Percentiles rank a stretch among this genome's conserved stretches.
Conservation (phyloP, 768 basidiomycete species). For the Auriscalpium vulgare region DNA sequence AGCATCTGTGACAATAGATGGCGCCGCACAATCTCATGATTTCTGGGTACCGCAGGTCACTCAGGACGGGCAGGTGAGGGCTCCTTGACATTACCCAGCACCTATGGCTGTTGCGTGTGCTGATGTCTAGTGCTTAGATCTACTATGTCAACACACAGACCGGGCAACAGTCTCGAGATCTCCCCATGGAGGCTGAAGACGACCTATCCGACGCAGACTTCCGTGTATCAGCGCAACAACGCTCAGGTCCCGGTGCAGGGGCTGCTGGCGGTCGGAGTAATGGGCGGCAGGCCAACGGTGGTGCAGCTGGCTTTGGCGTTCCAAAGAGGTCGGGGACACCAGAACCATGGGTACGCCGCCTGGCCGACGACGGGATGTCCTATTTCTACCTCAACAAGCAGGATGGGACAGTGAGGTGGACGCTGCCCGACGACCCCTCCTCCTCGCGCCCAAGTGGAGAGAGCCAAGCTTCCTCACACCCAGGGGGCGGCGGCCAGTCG, state of each 20-base stretch:
- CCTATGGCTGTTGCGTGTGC: not conserved
- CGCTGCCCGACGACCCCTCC: conserved; percentile 41
- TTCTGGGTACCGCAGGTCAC: conserved; percentile 91
- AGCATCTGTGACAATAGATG: conserved; percentile 20
- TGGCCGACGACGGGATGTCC: conserved; percentile 76
- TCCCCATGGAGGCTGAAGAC: conserved; percentile 69
- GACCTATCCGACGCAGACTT: conserved; percentile 58
- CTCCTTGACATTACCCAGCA: conserved; percentile 1
- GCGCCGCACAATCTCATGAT: conserved; percentile 48
- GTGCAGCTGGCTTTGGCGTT: conserved; percentile 49
- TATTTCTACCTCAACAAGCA: conserved; percentile 73
- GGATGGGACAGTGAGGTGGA: conserved; percentile 64
- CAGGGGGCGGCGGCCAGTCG: not conserved
- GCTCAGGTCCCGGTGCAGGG: conserved; percentile 47
- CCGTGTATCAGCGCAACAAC: conserved; percentile 47
- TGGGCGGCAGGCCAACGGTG: conserved; percentile 4
- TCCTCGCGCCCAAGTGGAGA: conserved; percentile 2
- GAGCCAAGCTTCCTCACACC: not conserved
- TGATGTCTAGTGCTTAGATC: conserved; percentile 47
- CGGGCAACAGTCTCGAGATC: conserved; percentile 72
- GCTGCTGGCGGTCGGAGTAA: conserved; percentile 27
- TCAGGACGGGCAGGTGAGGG: conserved; percentile 69
- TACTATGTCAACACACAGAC: conserved; percentile 92
- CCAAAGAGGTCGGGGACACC: conserved; percentile 53
- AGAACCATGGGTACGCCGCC: conserved; percentile 75